Percentiles rank a stretch among this genome's conserved stretches.
Evolutionary conservation across 352 stramenopile species (phyloP).

Genomic region (Globisporangium megalacanthum): DNA sequence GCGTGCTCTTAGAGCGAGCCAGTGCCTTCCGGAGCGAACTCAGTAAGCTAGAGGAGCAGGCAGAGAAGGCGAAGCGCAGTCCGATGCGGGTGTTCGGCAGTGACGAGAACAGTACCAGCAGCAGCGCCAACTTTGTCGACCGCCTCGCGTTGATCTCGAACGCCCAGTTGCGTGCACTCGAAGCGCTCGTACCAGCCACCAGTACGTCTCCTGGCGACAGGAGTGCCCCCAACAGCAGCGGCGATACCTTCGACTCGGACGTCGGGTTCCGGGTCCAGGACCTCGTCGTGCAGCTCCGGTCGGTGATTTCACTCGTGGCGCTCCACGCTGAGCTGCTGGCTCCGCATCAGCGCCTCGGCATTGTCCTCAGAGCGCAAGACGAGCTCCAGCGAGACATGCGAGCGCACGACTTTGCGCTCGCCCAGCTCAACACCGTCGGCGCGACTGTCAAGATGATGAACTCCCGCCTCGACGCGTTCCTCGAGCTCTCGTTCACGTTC

Average conservation of each 20-base stretch:
- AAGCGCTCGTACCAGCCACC: conserved; percentile 13
- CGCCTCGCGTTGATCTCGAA: conserved; percentile 34
- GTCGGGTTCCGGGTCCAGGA: conserved; percentile 30
- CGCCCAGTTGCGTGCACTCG: conserved; percentile 26
- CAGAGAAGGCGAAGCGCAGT: conserved; percentile 23
- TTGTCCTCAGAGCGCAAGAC: conserved; percentile 24
- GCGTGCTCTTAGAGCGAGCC: conserved; percentile 28
- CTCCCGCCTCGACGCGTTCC: conserved; percentile 48
- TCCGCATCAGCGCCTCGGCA: conserved; percentile 26
- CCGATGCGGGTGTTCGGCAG: conserved; percentile 1
- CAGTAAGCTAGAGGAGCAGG: conserved; percentile 45
- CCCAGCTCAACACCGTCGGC: conserved; percentile 40
- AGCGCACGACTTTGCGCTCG: conserved; percentile 40
- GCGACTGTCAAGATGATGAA: conserved; percentile 66
- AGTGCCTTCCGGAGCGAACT: conserved; percentile 38
- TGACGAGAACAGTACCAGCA: conserved; percentile 8
- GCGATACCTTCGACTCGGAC: conserved; percentile 11
- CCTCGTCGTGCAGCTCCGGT: conserved; percentile 53
- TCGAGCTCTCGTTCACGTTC: conserved; percentile 59
- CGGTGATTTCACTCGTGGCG: conserved; percentile 45
- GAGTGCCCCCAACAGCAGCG: background rate
- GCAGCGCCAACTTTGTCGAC: conserved; percentile 32
- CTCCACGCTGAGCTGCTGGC: conserved; percentile 35
- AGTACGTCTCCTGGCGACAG: too few species aligned
- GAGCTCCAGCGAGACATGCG: conserved; percentile 27